A percentile compares a stretch with the other conserved stretches of the same genome.
Conservation (phyloP, 805 yeast species). For the Suhomyces xylopsoci region DNA sequence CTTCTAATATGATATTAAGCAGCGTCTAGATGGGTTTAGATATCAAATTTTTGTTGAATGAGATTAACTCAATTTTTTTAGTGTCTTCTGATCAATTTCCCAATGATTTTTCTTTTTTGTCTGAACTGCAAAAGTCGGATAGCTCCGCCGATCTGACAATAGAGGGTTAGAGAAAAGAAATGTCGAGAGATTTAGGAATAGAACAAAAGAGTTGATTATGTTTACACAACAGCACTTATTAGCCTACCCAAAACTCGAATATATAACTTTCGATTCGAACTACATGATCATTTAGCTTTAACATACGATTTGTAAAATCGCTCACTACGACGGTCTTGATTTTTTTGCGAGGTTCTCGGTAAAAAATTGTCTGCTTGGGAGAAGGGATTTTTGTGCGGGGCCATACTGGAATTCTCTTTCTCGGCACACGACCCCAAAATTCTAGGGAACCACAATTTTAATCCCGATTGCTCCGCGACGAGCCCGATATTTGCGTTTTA, state of each 20-base stretch:
- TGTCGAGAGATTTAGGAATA: not conserved
- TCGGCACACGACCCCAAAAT: not conserved
- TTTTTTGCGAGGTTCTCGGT: not conserved
- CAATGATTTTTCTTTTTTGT: conserved; percentile 7
- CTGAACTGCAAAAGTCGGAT: not conserved
- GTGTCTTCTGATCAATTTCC: conserved; percentile 15
- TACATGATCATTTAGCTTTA: not conserved
- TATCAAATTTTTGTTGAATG: not conserved
- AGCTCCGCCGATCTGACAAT: not conserved
- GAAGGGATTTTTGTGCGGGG: not conserved
- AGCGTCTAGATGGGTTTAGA: not conserved
- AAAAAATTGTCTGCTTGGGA: not conserved
- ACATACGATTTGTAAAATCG: not conserved
- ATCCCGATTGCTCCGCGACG: not conserved
- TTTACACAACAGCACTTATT: not conserved
- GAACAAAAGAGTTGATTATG: not conserved
- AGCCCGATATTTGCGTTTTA: not conserved
- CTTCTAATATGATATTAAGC: not conserved
- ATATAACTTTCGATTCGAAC: not conserved
- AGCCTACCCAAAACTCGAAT: not conserved
- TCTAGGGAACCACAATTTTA: not conserved
- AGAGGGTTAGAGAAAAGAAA: not conserved
- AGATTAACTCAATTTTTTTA: conserved; percentile 5
- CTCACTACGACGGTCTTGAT: not conserved
- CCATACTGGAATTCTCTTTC: not conserved